These are phyloP conservation scores for Macrocystidia cucumis DNA, from an alignment of 1,284 basidiomycete species.

Conservation along the genomic window DNA sequence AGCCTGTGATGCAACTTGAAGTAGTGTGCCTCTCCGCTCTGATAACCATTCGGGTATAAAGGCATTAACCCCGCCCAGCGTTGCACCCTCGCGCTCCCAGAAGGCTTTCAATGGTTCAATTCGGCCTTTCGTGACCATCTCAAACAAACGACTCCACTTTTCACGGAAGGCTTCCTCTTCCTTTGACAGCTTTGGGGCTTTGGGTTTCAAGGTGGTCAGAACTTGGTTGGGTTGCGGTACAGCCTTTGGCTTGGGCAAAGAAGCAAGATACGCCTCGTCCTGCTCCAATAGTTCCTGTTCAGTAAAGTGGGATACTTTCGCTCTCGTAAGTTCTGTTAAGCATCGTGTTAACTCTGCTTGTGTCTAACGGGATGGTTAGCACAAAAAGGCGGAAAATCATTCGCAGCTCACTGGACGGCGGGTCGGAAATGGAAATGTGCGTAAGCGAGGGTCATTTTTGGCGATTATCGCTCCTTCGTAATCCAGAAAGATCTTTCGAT, in stretches of 20 bases:
- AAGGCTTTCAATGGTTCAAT: slow-evolving; percentile 78
- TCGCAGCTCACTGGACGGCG: slow-evolving; percentile 69
- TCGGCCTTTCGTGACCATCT: slow-evolving; percentile 85
- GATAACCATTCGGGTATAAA: slow-evolving; percentile 62
- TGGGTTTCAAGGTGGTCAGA: slow-evolving; percentile 34
- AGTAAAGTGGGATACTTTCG: slow-evolving; percentile 83
- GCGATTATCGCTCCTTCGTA: slow-evolving; percentile 54
- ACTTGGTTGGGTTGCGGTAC: slow-evolving; percentile 26
- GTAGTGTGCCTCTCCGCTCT: slow-evolving; percentile 55
- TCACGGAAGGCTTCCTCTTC: slow-evolving; percentile 75
- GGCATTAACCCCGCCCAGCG: slow-evolving; percentile 52
- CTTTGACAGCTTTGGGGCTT: slow-evolving; percentile 55
- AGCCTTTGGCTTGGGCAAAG: slow-evolving; percentile 71
- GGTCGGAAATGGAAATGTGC: slow-evolving; percentile 91
- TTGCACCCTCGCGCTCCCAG: slow-evolving; percentile 67
- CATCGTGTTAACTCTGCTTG: slow-evolving; percentile 88
- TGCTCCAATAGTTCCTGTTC: slow-evolving; percentile 79
- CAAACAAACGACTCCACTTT: slow-evolving; percentile 74
- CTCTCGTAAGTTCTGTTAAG: slow-evolving; percentile 80
- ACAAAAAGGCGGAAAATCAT: neutral
- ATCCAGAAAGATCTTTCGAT: slow-evolving; percentile 83
- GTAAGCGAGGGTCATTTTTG: slow-evolving; percentile 68
- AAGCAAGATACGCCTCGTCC: slow-evolving; percentile 83
- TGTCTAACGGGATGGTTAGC: slow-evolving; percentile 43
- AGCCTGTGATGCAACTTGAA: slow-evolving; percentile 71